Percentiles rank a stretch among this genome's conserved stretches.
These are phyloP conservation scores for Ceratocystiopsis brevicomis DNA, from an alignment of 2,329 filamentous ascomycete species.

Conservation along the genomic window DNA sequence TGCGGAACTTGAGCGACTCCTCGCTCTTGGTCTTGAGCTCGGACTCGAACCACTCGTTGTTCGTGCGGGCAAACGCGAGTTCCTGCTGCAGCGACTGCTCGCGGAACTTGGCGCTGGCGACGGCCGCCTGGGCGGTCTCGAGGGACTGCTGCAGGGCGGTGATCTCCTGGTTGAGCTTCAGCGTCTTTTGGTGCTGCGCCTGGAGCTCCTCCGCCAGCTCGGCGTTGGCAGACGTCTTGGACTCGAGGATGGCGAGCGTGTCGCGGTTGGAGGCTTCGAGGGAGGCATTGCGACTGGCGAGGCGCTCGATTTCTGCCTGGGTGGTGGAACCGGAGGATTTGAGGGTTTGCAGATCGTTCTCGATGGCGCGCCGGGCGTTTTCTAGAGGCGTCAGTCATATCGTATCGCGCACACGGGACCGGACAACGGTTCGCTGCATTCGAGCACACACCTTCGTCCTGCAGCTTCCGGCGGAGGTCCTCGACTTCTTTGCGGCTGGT, in stretches of 20 bases:
- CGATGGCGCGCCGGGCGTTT: conserved; percentile 51
- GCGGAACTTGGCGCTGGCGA: conserved; percentile 69
- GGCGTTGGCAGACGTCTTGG: conserved; percentile 74
- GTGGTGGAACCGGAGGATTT: conserved; percentile 59
- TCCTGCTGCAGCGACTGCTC: conserved; percentile 84
- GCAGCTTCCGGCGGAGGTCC: conserved; percentile 61
- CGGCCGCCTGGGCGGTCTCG: conserved; percentile 62
- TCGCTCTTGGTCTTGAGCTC: conserved; percentile 80
- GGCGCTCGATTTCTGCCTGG: conserved; percentile 52
- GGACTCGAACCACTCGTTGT: conserved; percentile 80
- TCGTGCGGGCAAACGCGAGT: conserved; percentile 69
- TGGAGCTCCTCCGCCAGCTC: conserved; percentile 71
- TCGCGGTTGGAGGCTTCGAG: conserved; percentile 87
- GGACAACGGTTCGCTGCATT: no score
- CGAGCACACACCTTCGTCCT: conserved; percentile 57
- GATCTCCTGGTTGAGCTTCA: conserved; percentile 68
- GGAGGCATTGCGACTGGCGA: conserved; percentile 67
- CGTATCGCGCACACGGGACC: no score
- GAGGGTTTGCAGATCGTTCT: conserved; percentile 63
- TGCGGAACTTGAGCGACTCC: conserved; percentile 77
- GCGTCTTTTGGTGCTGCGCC: conserved; percentile 71
- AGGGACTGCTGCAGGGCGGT: conserved; percentile 65
- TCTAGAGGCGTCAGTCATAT: conserved; percentile 33
- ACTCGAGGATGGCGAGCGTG: conserved; percentile 71
- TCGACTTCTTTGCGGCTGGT: conserved; percentile 72